phyloP scores from a whole-genome alignment of 1,284 basidiomycete species.

The Sanghuangporus weigelae region DNA sequence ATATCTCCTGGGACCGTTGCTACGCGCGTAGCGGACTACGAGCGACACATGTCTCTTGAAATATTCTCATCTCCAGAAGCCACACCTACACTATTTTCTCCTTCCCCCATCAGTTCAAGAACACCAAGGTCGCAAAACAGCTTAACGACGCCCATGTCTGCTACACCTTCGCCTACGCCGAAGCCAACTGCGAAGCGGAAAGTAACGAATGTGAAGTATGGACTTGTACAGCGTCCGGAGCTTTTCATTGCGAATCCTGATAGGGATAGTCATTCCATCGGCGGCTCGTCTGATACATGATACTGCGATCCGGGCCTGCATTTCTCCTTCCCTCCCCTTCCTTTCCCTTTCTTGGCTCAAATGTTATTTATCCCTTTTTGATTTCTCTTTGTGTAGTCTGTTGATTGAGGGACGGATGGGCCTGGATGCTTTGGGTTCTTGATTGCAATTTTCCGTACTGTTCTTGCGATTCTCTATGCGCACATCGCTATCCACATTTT shows the following conservation, averaged over 20 bases:
- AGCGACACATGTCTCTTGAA: conserved; percentile 36
- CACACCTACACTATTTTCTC: conserved; percentile 21
- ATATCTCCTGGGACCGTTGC: conserved; percentile 27
- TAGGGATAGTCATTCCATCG: conserved; percentile 27
- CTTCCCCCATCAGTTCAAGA: conserved; percentile 29
- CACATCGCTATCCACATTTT: background rate
- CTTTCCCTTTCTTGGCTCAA: background rate
- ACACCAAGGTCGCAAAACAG: conserved; percentile 7
- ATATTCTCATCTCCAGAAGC: conserved; percentile 13
- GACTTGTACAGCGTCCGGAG: conserved; percentile 48
- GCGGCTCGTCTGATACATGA: conserved; percentile 1
- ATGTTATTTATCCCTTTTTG: background rate
- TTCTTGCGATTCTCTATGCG: background rate
- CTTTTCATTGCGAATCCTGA: conserved; percentile 63
- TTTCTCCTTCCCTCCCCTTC: background rate
- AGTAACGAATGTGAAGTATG: conserved; percentile 37
- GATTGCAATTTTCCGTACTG: background rate
- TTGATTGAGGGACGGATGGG: background rate
- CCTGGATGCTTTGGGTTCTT: background rate
- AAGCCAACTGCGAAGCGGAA: background rate
- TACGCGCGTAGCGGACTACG: conserved; percentile 34
- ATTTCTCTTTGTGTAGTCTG: background rate
- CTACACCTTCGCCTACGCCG: background rate
- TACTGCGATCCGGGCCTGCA: background rate
- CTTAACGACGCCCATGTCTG: background rate